phyloP scores from a whole-genome alignment of 202 grass and related monocot species.

The Elaeis oleifera region DNA sequence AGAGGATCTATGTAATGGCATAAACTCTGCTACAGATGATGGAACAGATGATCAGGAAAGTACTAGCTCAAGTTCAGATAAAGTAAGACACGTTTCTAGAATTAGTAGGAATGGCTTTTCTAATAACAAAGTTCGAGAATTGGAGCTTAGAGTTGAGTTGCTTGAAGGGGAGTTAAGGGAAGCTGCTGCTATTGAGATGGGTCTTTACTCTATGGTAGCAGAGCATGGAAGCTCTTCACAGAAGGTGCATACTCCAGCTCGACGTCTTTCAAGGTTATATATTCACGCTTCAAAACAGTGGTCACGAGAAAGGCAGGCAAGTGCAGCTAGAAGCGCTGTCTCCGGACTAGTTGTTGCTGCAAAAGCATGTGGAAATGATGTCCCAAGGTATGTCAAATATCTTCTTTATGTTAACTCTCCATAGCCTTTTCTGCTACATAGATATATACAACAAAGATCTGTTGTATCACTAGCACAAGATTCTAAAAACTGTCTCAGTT shows the following conservation, averaged over 20 bases:
- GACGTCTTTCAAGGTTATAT: constrained; percentile 76
- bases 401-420: not conserved
- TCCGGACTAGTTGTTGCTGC: constrained; percentile 84
- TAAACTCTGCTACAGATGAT: constrained; percentile 29
- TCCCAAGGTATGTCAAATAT: constrained; percentile 58
- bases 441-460: not conserved
- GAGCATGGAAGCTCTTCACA: constrained; percentile 94
- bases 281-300: constrained; percentile 59
- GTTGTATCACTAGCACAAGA: no score
- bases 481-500: no score
- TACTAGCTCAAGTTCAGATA: constrained; percentile 21
- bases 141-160: constrained; percentile 68
- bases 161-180: constrained; percentile 87
- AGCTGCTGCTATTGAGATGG: constrained; percentile 76
- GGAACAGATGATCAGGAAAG: constrained; percentile 39
- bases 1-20: constrained; percentile 35
- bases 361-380: constrained; percentile 92
- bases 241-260: constrained; percentile 88
- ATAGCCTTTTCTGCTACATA: not conserved
- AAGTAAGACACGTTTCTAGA: constrained; percentile 46
- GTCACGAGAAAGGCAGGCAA: constrained; percentile 56
- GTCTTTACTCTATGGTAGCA: constrained; percentile 77
- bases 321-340: constrained; percentile 75
- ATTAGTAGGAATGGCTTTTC: constrained; percentile 44
- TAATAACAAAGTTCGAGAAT: constrained; percentile 53